Base-by-base conservation (phyloP, 352 stramenopile genomes). In the Pythium periplocum region DNA sequence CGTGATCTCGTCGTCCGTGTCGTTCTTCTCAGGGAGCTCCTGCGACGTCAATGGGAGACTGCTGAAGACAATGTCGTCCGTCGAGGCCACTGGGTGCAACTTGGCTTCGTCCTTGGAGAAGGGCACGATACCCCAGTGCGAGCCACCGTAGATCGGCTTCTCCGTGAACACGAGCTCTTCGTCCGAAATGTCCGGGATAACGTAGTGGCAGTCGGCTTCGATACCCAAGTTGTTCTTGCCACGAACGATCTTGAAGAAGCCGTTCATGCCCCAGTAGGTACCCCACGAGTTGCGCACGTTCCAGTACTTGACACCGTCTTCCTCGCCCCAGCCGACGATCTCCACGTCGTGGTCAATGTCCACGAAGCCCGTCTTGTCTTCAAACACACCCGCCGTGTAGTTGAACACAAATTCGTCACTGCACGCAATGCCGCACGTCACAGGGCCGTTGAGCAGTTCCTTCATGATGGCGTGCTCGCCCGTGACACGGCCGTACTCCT, bases 221-320 rank as follows among this genome's bases (percentile, higher is more conserved):
- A 97, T 93, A 9, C 67, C 80, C 35, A 96, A 67, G 68, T 92
- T 88, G 83, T 96, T 95, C 11, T 67, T 61, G 30, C 88, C 88
- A 37, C 79, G 72, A 38, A 86, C 69, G 50, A 98, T 83, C 47
- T 87, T 77, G 75, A 97, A 95, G 70, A 90, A 98, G 45, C 95
- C 95, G 55, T 96, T 90, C 75, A 97, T 88, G 45, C 91, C 91
- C 90, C 90, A 97, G 57, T 78, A 82, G 55, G 92, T 83, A 46
- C 90, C 92, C 88, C 95, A 69, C 59, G 82, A 79, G 91, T 98
- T 95, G 47, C 95, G 86, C 41, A 96, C 78, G 70, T 97, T 90
- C 93, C 93, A 98, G 71, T 95, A 98, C 66, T 92, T 87, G 57
- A 83, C 59, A 57, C 82, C 69, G 51, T 91, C 77, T 31, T 76